Evolutionary conservation across 306 rosid species (phyloP), one percentile per base, ranked within the genome.

Genomic region (Cicer cuneatum): DNA sequence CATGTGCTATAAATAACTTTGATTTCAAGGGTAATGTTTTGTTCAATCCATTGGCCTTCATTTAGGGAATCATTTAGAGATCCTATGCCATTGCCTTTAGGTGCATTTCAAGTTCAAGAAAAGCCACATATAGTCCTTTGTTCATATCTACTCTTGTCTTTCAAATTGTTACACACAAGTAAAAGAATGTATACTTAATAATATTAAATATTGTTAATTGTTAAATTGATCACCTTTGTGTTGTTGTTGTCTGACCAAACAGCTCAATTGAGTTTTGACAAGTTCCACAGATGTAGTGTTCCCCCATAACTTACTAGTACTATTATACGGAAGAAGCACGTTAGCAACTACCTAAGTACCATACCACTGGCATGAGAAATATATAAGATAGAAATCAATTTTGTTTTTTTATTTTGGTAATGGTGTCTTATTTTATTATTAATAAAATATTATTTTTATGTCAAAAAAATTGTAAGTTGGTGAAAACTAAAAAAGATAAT

Each of bases 1-100:
- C 92, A 86, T 86, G 90, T 86, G 92, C 74, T 45, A 54, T 71
- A 76, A 75, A 75, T 77, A 77, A 85, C 89, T 83, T 83, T 53
- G 75, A 79, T 84, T 79, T 78, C 61, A 43, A 83, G 52, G 74
- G 78, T 51, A 71, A 3, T 65, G 62, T 68, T 59, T 87, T 75
- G 54, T 67, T 82, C 71, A 71, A 65, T 65, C 70, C 76, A 73
- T 76, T 73, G 71, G 76, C 88, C 80, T 73, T 83, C 58, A 61
- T 76, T 81, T 37, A 33, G 80, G 81, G 83, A 69, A 43, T 87
- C 49, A 19, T 73, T 81, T 62, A 86, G 67, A 80, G 85, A 86
- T 86, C 87, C 89, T 69, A 80, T 80, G 80, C 56, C 33, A n/a
- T 33, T 69, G 47, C 76, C 88, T 79, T 83, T 81, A 79, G 78